Conservation (phyloP, 1,284 basidiomycete genomes). For the Fomitopsis pinicola region DNA sequence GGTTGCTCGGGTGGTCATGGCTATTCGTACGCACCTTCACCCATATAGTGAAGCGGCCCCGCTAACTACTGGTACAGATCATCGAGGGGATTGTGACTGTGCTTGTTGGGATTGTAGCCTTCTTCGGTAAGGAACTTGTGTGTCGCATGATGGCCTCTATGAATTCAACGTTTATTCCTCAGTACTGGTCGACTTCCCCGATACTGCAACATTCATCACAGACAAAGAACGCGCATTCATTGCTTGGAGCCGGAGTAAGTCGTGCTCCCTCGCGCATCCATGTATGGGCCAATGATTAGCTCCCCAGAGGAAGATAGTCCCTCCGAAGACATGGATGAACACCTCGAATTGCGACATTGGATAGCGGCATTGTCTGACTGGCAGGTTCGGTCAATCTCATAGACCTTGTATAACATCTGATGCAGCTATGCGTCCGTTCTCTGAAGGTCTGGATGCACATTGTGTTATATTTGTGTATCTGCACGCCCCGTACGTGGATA, state of each 20-base stretch:
- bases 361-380: constrained; percentile 55
- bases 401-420: too few species aligned
- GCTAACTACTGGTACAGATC: constrained; percentile 29
- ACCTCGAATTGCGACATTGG: constrained; percentile 49
- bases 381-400: constrained; percentile 38
- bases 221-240: constrained; percentile 56
- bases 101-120: constrained; percentile 39
- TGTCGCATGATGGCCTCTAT: neutral
- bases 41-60: too few species aligned
- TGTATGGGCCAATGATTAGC: neutral
- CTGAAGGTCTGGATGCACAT: constrained; percentile 26
- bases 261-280: neutral
- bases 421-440: neutral
- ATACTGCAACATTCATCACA: constrained; percentile 53
- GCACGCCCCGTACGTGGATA: constrained; percentile 1
- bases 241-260: constrained; percentile 57
- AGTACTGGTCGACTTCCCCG: constrained; percentile 59
- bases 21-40: constrained; percentile 34
- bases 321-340: constrained; percentile 60
- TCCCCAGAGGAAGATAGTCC: too few species aligned
- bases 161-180: constrained; percentile 36
- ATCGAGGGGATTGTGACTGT: constrained; percentile 53
- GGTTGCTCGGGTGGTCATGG: constrained; percentile 42
- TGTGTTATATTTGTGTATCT: constrained; percentile 34
- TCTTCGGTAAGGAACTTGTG: constrained; percentile 33